Conservation (phyloP, 2,329 filamentous ascomycete genomes). For the Pseudogymnoascus sp. region DNA sequence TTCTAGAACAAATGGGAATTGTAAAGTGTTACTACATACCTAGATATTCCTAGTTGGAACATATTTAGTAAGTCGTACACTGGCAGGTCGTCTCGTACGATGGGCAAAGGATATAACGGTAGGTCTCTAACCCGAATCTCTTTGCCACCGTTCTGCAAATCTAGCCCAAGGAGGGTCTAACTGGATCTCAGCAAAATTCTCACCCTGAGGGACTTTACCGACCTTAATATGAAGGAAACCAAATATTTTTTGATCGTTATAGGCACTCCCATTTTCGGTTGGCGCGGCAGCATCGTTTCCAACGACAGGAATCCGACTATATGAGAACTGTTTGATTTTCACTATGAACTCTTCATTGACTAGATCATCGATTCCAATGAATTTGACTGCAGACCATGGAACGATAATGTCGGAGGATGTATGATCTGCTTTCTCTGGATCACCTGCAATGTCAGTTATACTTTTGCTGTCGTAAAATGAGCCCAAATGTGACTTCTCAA, state of each 20-base stretch:
- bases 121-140: conserved; percentile 21
- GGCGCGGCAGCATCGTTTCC: conserved; percentile 9
- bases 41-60: conserved; percentile 23
- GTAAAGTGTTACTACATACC: conserved; percentile 13
- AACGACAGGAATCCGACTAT: conserved; percentile 24
- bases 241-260: conserved; percentile 16
- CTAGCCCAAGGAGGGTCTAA: conserved; percentile 20
- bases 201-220: neutral
- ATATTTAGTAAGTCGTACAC: conserved; percentile 23
- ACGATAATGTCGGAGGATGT: conserved; percentile 16
- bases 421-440: conserved; percentile 6
- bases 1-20: neutral
- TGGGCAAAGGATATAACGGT: conserved; percentile 22
- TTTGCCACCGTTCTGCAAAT: conserved; percentile 11
- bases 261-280: conserved; percentile 1
- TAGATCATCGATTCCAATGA: conserved; percentile 19
- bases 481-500: conserved; percentile 11
- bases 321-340: conserved; percentile 21
- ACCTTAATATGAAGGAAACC: conserved; percentile 24
- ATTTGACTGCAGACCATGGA: conserved; percentile 20
- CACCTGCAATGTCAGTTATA: neutral
- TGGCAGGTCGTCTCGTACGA: conserved; percentile 21
- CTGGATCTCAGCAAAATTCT: neutral
- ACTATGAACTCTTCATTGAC: conserved; percentile 20
- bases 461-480: neutral